Base-by-base conservation (phyloP, 108 stramenopile species). In the Ochromonas danica region DNA sequence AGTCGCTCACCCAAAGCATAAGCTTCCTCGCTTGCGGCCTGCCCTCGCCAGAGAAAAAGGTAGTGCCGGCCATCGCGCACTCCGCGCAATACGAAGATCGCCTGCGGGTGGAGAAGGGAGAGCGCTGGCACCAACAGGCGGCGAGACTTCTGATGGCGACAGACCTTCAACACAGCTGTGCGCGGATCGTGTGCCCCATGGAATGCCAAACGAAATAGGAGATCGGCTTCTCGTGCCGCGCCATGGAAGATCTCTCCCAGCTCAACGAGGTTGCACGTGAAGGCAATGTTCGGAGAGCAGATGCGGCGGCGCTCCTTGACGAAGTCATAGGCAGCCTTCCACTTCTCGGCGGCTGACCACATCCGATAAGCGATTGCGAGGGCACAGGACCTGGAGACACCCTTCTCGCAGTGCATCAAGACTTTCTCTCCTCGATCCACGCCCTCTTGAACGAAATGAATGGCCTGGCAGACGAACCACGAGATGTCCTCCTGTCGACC, bases 381-480 rank as follows among this genome's bases (percentile, higher is more conserved):
- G 3, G 72, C 6, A 41, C 72, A 75, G 10, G 72, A 75, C 31
- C 72, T 3, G 22, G 72, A 75, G 3, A 75, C 40, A 10, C 72
- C 72, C 31, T 60, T 75, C 40, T 75, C 72, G 31, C 72, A 75
- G 40, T 75, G 72, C 10, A 75, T 45, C 43, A 75, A 33, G 10
- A 60, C 31, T 28, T 36, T 27, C 40, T 57, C 43, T 27, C 51
- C 51, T 30, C 22, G 3, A 6, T 10, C 14, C 45, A 45, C 30
- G 17, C 72, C 72, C 6, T 57, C 51, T 42, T 42, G 6, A 10
- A 75, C 31, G 40, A 75, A 75, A 6, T 75, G 72, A 31, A 75
- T 75, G 14, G 38, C 72, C 6, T 75, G n/a, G 40, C 36, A 75
- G 3, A 42, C 43, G 40, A 75, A 75, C 72, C 72, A 75, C 30